Evolutionary conservation across 179 eudicot genomes (phyloP), one percentile per base, ranked within the genome.

Genomic region (Pouteria campechiana): DNA sequence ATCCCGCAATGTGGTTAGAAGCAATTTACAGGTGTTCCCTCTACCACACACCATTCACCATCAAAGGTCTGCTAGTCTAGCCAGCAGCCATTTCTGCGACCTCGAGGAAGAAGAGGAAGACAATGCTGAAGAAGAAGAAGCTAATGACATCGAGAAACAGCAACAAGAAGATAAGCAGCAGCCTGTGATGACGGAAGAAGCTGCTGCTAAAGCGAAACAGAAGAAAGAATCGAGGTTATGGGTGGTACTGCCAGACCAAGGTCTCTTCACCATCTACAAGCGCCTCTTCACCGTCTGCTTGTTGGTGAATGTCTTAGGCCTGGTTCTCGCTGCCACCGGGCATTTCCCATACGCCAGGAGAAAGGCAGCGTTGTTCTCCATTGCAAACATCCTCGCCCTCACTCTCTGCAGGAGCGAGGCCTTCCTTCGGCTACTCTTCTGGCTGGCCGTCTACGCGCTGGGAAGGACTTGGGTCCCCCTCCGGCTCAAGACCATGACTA

Each of bases 71-170:
- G n/a, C 5, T 10, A 71, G 76, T 37, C 55, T 44, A 18, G 29
- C 59, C 8, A 71, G 76, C 25, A 71, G 69, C 60, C 76, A 71
- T 54, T 71, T 61, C 35, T 71, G 76, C 25, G 72, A 71, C 17
- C 29, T 61, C 0, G 76, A 66, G 2, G 3, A 16, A 7, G 68
- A 65, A 0, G 49, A 52, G 0, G 48, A 46, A 4, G 60, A 49
- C 0, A 56, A 59, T 1, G 67, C 32, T 3, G 42, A 41, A 1
- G 41, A 3, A 1, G 44, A 28, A 5, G 20, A 44, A 3, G 17
- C 49, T 1, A 16, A 39, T 16, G 44, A 43, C 29, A 44, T 64
- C 2, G 70, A 64, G 51, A 61, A 69, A 45, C 60, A 46, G 17
- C 25, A 25, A 3, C 58, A 39, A 3, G 17, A 37, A 9, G 49